These are phyloP conservation scores for Trametes sp. DNA, from an alignment of 1,284 basidiomycete genomes.

Conservation along the genomic window DNA sequence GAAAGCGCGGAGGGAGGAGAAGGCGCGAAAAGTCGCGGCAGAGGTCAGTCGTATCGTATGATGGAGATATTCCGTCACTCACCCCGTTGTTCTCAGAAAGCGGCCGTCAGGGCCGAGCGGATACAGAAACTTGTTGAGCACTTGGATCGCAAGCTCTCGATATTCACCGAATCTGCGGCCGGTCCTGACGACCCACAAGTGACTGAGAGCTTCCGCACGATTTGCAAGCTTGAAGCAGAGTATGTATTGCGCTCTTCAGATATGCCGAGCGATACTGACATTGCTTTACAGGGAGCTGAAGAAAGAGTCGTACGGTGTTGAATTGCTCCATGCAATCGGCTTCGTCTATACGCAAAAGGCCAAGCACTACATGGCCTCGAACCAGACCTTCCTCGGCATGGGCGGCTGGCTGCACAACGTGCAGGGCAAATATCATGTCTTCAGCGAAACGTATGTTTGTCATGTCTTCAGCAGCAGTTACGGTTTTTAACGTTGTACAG, in stretches of 20 bases:
- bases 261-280: background rate
- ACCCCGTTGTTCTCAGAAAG: conserved; percentile 64
- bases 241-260: conserved; percentile 47
- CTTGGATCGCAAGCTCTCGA: conserved; percentile 86
- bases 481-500: conserved; percentile 47
- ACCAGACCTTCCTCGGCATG: conserved; percentile 80
- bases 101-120: conserved; percentile 79
- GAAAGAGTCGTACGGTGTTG: conserved; percentile 92
- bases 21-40: conserved; percentile 68
- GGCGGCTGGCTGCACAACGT: conserved; percentile 96
- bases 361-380: conserved; percentile 82
- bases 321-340: conserved; percentile 91
- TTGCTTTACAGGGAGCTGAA: conserved; percentile 72
- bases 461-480: background rate
- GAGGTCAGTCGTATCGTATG: conserved; percentile 59
- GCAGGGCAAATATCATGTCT: conserved; percentile 92
- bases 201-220: conserved; percentile 73
- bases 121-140: conserved; percentile 87
- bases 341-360: conserved; percentile 89
- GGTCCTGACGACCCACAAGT: conserved; percentile 79
- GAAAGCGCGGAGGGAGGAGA: conserved; percentile 81
- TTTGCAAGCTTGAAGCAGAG: conserved; percentile 86
- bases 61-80: conserved; percentile 5
- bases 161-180: conserved; percentile 91
- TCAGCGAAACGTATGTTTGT: conserved; percentile 84